Percentiles rank a stretch among this genome's conserved stretches.
phyloP scores from a whole-genome alignment of 192 early-diverging fungal species.

The Backusella westeae region DNA sequence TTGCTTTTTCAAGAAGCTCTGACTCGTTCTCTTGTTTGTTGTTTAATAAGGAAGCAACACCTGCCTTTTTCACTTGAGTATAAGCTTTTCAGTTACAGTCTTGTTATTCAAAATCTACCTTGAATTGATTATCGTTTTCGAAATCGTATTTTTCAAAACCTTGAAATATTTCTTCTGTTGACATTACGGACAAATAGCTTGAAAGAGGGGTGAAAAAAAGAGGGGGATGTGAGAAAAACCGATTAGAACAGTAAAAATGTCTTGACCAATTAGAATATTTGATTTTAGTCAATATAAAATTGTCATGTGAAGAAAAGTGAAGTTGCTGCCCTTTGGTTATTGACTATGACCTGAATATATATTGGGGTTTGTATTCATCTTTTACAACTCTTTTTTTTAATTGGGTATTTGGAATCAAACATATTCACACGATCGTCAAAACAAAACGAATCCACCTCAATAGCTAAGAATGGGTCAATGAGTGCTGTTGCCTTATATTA shows the following conservation, averaged over 20 bases:
- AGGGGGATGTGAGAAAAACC: neutral
- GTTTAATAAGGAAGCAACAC: slow-evolving; percentile 33
- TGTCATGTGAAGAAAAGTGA: neutral
- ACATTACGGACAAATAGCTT: slow-evolving; percentile 3
- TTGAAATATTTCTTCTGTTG: slow-evolving; percentile 19
- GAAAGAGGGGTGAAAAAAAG: neutral
- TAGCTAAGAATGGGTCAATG: no score
- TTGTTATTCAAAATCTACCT: slow-evolving; percentile 22
- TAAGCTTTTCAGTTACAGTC: neutral
- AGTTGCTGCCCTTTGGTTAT: neutral
- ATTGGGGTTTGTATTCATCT: no score
- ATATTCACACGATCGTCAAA: no score
- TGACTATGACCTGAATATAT: no score
- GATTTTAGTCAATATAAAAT: neutral
- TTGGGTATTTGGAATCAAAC: no score
- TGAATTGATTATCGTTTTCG: slow-evolving; percentile 35
- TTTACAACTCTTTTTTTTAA: no score
- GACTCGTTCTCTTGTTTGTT: slow-evolving; percentile 24
- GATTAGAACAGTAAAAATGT: neutral
- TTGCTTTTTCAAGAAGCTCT: slow-evolving; percentile 36
- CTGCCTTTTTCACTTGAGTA: slow-evolving; percentile 24
- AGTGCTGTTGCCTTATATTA: no score
- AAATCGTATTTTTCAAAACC: slow-evolving; percentile 41
- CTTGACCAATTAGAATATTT: neutral
- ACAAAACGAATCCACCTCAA: no score